A percentile compares a stretch with the other conserved stretches of the same genome.
Evolutionary conservation across 2,329 filamentous ascomycete species (phyloP).

Genomic region (Ophioceras dolichostomum): DNA sequence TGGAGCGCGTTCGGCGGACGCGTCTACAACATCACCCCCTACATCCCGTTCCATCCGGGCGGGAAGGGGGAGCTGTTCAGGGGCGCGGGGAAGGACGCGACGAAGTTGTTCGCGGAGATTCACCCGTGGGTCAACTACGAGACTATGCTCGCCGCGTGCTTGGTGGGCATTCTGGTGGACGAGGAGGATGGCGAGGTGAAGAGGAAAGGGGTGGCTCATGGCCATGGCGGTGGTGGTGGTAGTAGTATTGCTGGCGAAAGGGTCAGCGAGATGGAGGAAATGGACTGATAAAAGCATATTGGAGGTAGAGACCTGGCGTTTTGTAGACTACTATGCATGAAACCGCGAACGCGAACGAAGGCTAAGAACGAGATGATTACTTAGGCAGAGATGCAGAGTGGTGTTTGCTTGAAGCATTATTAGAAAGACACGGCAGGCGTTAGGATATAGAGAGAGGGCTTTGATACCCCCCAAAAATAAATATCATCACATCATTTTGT

Average conservation of each 20-base stretch:
- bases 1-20: constrained; percentile 85
- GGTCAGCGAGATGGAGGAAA: constrained; percentile 39
- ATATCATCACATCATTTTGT: too few species aligned
- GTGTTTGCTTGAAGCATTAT: too few species aligned
- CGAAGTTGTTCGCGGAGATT: constrained; percentile 50
- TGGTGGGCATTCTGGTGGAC: constrained; percentile 51
- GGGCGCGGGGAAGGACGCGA: constrained; percentile 49
- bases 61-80: constrained; percentile 62
- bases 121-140: constrained; percentile 65
- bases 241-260: constrained; percentile 5
- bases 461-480: too few species aligned
- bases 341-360: too few species aligned
- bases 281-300: constrained; percentile 33
- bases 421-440: too few species aligned
- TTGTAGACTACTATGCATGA: too few species aligned
- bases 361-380: too few species aligned
- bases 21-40: constrained; percentile 90
- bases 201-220: constrained; percentile 8
- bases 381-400: too few species aligned
- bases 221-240: neutral
- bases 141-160: constrained; percentile 51
- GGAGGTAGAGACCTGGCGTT: too few species aligned
- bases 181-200: constrained; percentile 33
- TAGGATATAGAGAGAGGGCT: too few species aligned
- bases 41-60: constrained; percentile 82